Conservation (phyloP, 768 basidiomycete genomes). For the Tylopilus sp. region DNA sequence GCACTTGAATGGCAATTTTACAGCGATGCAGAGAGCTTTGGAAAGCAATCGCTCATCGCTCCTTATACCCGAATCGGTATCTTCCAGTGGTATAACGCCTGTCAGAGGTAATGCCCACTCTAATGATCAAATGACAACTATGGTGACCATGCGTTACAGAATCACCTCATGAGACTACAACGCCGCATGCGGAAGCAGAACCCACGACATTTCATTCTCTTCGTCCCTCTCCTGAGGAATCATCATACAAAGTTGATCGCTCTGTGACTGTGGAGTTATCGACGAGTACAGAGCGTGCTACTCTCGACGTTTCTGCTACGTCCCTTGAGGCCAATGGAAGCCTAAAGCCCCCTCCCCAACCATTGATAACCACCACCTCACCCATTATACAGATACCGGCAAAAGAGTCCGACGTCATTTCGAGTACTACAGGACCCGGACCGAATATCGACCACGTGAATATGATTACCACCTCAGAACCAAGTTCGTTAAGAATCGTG, state of each 20-base stretch:
- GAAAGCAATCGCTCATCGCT: conserved; percentile 14
- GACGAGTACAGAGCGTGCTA: conserved; percentile 8
- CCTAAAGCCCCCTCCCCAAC: conserved; percentile 5
- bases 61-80: conserved; percentile 4
- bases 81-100: conserved; percentile 5
- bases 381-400: conserved; percentile 10
- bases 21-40: conserved; percentile 9
- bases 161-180: conserved; percentile 5
- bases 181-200: conserved; percentile 12
- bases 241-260: conserved; percentile 3
- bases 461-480: conserved; percentile 7
- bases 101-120: conserved; percentile 17
- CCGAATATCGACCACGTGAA: conserved; percentile 9
- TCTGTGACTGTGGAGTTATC: conserved; percentile 1
- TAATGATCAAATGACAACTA: background rate
- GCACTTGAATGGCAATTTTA: conserved; percentile 19
- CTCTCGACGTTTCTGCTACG: conserved; percentile 8
- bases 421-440: conserved; percentile 8
- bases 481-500: conserved; percentile 25
- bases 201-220: conserved; percentile 3
- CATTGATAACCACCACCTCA: conserved; percentile 13
- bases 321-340: conserved; percentile 5
- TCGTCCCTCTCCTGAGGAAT: conserved; percentile 4
- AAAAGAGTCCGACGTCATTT: conserved; percentile 12
- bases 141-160: conserved; percentile 18